Evolutionary conservation across 2,329 filamentous ascomycete species (phyloP).

Genomic region (Metarhizium robertsii): DNA sequence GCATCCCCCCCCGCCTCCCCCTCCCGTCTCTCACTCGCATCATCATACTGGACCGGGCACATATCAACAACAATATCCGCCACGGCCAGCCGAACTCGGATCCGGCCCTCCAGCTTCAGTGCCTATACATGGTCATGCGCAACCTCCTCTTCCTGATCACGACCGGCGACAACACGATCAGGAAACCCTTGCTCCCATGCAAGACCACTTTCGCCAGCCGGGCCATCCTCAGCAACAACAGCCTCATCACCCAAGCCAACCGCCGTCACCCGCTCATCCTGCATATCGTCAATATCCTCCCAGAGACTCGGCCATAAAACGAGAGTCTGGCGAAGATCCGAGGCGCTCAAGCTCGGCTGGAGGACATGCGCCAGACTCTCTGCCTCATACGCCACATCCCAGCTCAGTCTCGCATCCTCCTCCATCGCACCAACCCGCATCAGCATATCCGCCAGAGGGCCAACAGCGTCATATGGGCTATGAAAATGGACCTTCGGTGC

Average conservation of each 20-base stretch:
- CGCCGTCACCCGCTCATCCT: constrained; percentile 35
- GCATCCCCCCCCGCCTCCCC: constrained; percentile 2
- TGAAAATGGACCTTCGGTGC: constrained; percentile 37
- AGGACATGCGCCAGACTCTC: constrained; percentile 27
- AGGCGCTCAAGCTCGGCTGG: constrained; percentile 44
- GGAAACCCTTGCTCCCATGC: constrained; percentile 44
- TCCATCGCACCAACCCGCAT: constrained; percentile 19
- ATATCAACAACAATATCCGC: constrained; percentile 31
- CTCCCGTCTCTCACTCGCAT: constrained; percentile 12
- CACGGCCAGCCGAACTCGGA: constrained; percentile 22
- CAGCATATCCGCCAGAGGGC: constrained; percentile 32
- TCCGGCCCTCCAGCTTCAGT: constrained; percentile 18
- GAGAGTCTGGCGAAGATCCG: constrained; percentile 42
- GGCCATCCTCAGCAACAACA: constrained; percentile 14
- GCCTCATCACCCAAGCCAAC: constrained; percentile 13
- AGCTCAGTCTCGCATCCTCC: constrained; percentile 21
- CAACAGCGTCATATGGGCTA: constrained; percentile 44
- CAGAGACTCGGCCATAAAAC: constrained; percentile 46
- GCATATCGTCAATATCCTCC: constrained; percentile 34
- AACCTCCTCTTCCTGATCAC: constrained; percentile 29
- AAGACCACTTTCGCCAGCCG: constrained; percentile 37
- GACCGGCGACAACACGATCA: constrained; percentile 50
- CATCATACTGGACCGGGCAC: constrained; percentile 24
- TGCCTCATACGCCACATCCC: constrained; percentile 22
- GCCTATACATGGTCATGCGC: constrained; percentile 19